Evolutionary conservation across 306 rosid species (phyloP).

Genomic region (Inga laurina): DNA sequence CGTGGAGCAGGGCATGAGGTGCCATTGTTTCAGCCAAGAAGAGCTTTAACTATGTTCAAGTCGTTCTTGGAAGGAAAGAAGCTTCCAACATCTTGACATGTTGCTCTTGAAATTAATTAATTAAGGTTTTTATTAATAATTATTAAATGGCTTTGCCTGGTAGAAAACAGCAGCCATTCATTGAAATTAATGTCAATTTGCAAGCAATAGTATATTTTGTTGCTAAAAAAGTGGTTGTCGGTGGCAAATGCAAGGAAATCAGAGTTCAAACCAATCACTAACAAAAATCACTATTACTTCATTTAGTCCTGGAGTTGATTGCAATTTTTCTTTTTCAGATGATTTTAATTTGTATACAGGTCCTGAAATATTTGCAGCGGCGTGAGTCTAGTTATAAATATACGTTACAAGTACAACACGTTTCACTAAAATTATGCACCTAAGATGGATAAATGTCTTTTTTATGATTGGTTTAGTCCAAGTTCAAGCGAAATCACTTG

Average conservation of each 20-base stretch:
- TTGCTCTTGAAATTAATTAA: background rate
- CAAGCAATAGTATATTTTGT: background rate
- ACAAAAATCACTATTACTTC: background rate
- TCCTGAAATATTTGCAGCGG: background rate
- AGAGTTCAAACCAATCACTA: background rate
- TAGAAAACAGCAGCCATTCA: background rate
- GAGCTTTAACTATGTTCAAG: slow-evolving; percentile 54
- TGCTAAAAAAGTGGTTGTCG: background rate
- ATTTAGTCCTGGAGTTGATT: background rate
- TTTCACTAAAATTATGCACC: background rate
- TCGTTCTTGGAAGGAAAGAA: slow-evolving; percentile 60
- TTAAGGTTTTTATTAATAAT: background rate
- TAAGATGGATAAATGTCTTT: background rate
- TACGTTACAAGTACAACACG: background rate
- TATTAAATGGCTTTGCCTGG: background rate
- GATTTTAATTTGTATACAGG: background rate
- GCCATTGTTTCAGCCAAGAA: slow-evolving; percentile 57
- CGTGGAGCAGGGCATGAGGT: slow-evolving; percentile 80
- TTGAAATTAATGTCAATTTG: background rate
- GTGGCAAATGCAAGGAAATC: background rate
- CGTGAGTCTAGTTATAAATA: no score
- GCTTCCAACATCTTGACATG: slow-evolving; percentile 51
- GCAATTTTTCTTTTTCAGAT: no score
- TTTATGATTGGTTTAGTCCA: background rate
- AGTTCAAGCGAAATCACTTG: background rate